These are phyloP conservation scores for Cercospora beticola DNA, from an alignment of 2,329 filamentous ascomycete species.

Conservation along the genomic window DNA sequence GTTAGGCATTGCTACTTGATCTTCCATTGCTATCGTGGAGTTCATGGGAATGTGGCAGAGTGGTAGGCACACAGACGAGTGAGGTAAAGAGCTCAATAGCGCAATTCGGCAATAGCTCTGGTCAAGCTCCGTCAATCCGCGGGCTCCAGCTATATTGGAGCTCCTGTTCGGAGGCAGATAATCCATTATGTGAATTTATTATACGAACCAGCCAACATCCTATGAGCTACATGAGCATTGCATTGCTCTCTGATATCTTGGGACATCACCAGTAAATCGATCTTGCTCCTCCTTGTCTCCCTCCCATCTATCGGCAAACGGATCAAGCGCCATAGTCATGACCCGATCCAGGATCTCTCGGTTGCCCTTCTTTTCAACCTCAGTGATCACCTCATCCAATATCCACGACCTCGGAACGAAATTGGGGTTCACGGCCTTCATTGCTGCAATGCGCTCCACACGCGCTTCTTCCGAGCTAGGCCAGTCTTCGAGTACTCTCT, in stretches of 20 bases:
- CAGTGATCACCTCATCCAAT: constrained; percentile 85
- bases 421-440: constrained; percentile 89
- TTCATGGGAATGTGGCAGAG: neutral
- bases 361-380: constrained; percentile 82
- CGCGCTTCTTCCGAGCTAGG: constrained; percentile 56
- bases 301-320: constrained; percentile 78
- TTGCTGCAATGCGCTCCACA: constrained; percentile 63
- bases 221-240: constrained; percentile 96
- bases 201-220: neutral
- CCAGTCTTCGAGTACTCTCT: constrained; percentile 75
- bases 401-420: constrained; percentile 91
- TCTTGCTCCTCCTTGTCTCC: constrained; percentile 70
- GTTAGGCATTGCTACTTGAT: neutral
- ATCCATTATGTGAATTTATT: neutral
- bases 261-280: constrained; percentile 83
- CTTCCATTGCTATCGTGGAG: neutral
- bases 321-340: constrained; percentile 79
- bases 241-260: constrained; percentile 72
- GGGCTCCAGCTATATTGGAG: neutral
- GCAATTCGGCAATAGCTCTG: neutral
- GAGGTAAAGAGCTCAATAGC: neutral
- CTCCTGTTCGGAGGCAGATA: neutral
- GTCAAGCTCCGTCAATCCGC: neutral
- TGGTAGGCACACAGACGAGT: neutral
- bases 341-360: constrained; percentile 72